Conservation (phyloP, 2,329 filamentous ascomycete species). For the Pseudogymnoascus sp. region DNA sequence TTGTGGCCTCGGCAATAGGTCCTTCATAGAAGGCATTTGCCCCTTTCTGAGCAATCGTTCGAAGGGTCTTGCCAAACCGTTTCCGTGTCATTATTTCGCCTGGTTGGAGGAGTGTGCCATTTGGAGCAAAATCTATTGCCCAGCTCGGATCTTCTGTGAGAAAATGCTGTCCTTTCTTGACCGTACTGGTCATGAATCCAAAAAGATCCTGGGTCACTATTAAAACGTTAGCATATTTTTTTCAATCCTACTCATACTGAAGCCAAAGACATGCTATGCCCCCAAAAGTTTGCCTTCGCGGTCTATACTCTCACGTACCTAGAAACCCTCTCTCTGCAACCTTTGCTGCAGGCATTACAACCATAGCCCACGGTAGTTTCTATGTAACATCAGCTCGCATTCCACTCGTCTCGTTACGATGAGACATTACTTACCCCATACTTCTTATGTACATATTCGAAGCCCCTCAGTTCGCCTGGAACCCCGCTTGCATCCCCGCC, state of each 20-base stretch:
- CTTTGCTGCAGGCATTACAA: slow-evolving; percentile 65
- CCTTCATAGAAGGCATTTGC: slow-evolving; percentile 55
- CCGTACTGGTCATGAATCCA: slow-evolving; percentile 56
- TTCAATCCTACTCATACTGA: neutral
- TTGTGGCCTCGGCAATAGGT: slow-evolving; percentile 51
- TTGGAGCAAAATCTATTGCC: slow-evolving; percentile 62
- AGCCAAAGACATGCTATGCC: neutral
- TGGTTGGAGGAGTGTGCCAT: slow-evolving; percentile 45
- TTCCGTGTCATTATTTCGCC: slow-evolving; percentile 57
- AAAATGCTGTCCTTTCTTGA: slow-evolving; percentile 42
- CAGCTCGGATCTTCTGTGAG: slow-evolving; percentile 52
- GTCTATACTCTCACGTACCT: slow-evolving; percentile 18
- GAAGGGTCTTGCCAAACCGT: slow-evolving; percentile 57
- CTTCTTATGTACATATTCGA: slow-evolving; percentile 67
- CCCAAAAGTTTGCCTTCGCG: neutral
- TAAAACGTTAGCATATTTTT: slow-evolving; percentile 14
- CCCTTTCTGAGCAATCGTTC: slow-evolving; percentile 50
- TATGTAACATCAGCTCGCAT: slow-evolving; percentile 18
- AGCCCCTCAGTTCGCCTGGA: slow-evolving; percentile 66
- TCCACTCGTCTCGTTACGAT: neutral
- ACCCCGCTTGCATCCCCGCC: slow-evolving; percentile 67
- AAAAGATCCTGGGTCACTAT: slow-evolving; percentile 63
- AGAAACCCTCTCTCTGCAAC: slow-evolving; percentile 66
- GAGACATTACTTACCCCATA: slow-evolving; percentile 45
- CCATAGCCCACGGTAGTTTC: slow-evolving; percentile 56